Evolutionary conservation across 805 yeast species (phyloP), one percentile per base, ranked within the genome.

Genomic region (Hanseniaspora clermontiae): DNA sequence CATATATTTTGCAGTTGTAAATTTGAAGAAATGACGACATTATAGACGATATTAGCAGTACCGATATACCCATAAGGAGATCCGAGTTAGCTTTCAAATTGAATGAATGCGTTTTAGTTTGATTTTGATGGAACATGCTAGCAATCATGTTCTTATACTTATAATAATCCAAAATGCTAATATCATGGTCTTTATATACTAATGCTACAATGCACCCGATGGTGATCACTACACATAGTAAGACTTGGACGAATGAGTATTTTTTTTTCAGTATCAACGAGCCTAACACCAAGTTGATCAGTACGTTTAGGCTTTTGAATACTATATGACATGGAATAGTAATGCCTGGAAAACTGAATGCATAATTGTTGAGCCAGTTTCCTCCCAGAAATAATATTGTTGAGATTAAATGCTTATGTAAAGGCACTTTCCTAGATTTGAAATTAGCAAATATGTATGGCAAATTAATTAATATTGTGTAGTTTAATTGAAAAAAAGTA

Each of bases 291-390:
- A 85, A 76, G 0, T 85, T 79, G 17, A 82, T 66, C 7, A 81
- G 78, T 0, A 86, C 77, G 0, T 85, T 80, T 6, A 83, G 76
- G 12, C 87, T 81, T 52, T 89, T 66, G 61, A 83, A 72, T 8
- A 83, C 76, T 29, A 83, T 83, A 63, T 84, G 88, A 31, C 82
- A 66, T 0, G 90, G 87, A 20, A 84, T 76, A 2, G 84, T 76
- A 31, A 85, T 72, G 39, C 79, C 73, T 12, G 49, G 12, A 64
- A 70, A 81, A 17, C 69, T 72, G 69, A 81, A 80, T 0, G 77
- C 88, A 52, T 68, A 64, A 63, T 85, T 85, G 63, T 80, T 83
- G 37, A 81, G 66, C 10, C 76, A 67, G 1, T 83, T 75, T 10
- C 79, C 70, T 6, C 72, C 48, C 61, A 78, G 81, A 63, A 77